Conservation (phyloP, 306 rosid species). For the Aeschynomene evenia region DNA sequence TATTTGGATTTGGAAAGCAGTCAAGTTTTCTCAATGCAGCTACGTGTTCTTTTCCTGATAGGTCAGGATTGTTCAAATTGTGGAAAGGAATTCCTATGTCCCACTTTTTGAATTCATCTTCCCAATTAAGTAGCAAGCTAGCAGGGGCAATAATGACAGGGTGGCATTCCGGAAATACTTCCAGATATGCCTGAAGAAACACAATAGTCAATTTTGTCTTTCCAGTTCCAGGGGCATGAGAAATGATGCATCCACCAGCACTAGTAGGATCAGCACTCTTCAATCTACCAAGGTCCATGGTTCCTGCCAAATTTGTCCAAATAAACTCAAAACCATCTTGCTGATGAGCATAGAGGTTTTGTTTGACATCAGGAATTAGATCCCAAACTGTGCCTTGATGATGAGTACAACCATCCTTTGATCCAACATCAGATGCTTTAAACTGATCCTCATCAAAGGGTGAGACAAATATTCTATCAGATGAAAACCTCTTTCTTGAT, state of each 20-base stretch:
- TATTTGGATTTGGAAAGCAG: not conserved
- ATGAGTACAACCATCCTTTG: not conserved
- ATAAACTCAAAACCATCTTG: slow-evolving; percentile 49
- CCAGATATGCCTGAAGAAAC: slow-evolving; percentile 39
- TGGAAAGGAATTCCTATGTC: slow-evolving; percentile 33
- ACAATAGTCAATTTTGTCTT: slow-evolving; percentile 38
- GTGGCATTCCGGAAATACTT: slow-evolving; percentile 28
- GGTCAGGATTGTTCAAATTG: slow-evolving; percentile 31
- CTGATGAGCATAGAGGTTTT: slow-evolving; percentile 38
- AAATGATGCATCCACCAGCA: slow-evolving; percentile 42
- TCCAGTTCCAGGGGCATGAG: slow-evolving; percentile 49
- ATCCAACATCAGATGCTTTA: not conserved
- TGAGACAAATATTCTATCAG: not conserved
- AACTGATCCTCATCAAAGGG: slow-evolving; percentile 4
- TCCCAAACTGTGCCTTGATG: slow-evolving; percentile 42
- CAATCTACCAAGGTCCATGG: slow-evolving; percentile 13
- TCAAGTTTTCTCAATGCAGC: not conserved
- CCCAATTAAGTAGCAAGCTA: slow-evolving; percentile 39
- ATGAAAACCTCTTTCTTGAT: not conserved
- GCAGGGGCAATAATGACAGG: slow-evolving; percentile 46
- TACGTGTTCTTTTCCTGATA: slow-evolving; percentile 25
- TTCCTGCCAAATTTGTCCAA: slow-evolving; percentile 40
- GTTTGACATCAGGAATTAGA: slow-evolving; percentile 36
- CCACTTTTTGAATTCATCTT: slow-evolving; percentile 46
- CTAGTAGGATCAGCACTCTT: slow-evolving; percentile 8